Conservation (phyloP, 441 rosid genomes). For the Pelargonium cotyledonis region DNA sequence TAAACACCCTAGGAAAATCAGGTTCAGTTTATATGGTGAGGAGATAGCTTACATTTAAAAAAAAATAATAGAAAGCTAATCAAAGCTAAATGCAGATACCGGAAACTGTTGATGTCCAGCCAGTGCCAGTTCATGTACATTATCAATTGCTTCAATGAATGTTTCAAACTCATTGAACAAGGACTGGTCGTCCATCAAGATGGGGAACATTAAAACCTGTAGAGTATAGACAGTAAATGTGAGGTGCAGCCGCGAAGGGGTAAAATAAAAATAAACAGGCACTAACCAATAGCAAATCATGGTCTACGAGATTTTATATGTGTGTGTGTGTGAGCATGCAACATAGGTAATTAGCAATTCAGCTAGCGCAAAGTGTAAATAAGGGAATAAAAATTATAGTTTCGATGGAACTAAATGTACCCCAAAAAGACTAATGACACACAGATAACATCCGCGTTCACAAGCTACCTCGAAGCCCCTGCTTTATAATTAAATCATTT, state of each 20-base stretch:
- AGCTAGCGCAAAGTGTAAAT: not conserved
- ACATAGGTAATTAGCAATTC: not conserved
- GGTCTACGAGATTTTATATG: not conserved
- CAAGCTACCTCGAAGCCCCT: conserved; percentile 3
- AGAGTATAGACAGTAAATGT: conserved; percentile 1
- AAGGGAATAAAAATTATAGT: not conserved
- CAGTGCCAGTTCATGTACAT: conserved; percentile 89
- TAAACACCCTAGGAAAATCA: conserved; percentile 67
- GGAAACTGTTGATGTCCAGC: conserved; percentile 90
- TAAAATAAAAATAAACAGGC: not conserved
- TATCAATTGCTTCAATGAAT: conserved; percentile 84
- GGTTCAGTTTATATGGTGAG: conserved; percentile 18
- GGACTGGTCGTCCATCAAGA: conserved; percentile 74
- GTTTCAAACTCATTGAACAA: conserved; percentile 75
- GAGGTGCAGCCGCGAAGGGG: not conserved
- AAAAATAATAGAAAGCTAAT: conserved; percentile 12
- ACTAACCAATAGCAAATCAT: not conserved
- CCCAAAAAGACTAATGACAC: conserved; percentile 3
- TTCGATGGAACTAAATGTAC: not conserved
- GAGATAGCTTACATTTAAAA: conserved; percentile 11
- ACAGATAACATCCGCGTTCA: conserved; percentile 1
- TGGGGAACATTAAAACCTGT: conserved; percentile 96
- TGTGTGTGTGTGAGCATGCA: not conserved
- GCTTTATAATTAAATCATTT: not conserved
- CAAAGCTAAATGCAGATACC: conserved; percentile 37